These are phyloP conservation scores for Pichia phayaonensis DNA, from an alignment of 805 yeast species.

Conservation along the genomic window DNA sequence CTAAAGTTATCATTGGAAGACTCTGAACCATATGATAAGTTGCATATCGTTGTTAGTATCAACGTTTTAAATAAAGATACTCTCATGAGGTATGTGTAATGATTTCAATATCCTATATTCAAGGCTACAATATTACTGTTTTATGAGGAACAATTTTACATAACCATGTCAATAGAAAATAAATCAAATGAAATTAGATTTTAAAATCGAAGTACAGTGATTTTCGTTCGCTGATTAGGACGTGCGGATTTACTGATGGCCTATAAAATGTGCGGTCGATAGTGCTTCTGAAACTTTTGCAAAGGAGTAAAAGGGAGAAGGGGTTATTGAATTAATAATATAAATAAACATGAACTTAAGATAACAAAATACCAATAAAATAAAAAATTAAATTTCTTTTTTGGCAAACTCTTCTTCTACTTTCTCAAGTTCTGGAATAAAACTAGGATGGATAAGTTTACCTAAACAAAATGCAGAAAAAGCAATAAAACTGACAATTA, in stretches of 20 bases:
- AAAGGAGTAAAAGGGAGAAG: no score
- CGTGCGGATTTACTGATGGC: neutral
- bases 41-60: neutral
- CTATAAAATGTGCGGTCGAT: neutral
- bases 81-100: neutral
- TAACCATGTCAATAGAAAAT: no score
- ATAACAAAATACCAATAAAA: no score
- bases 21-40: neutral
- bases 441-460: constrained; percentile 17
- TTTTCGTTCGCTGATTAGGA: neutral
- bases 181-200: neutral
- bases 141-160: no score
- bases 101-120: no score
- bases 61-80: neutral
- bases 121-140: no score
- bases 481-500: constrained; percentile 33
- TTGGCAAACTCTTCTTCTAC: constrained; percentile 3
- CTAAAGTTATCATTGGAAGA: neutral
- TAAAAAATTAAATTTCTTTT: neutral
- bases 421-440: constrained; percentile 6
- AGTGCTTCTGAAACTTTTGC: neutral
- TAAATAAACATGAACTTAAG: no score
- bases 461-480: constrained; percentile 23
- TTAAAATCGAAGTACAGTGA: no score
- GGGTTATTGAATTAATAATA: no score